A percentile compares a stretch with the other conserved stretches of the same genome.
These are phyloP conservation scores for Lenwebbia sp. DNA, from an alignment of 345 rosid genomes.

Conservation along the genomic window DNA sequence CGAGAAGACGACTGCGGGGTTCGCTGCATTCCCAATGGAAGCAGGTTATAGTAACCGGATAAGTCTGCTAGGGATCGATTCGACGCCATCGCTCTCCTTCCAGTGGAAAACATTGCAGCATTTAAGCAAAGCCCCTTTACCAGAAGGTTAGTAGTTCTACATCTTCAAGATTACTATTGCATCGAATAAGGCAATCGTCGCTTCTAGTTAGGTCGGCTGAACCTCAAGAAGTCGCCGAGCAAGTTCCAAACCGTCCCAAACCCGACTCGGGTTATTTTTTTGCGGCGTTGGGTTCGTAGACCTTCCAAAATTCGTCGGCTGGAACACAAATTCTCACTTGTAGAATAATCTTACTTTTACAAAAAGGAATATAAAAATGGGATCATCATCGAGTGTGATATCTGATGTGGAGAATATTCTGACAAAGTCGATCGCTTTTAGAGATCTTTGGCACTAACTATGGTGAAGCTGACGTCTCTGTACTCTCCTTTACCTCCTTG, in stretches of 20 bases:
- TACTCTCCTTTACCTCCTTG: not conserved
- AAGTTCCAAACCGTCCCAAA: not conserved
- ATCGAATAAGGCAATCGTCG: not conserved
- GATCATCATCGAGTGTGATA: not conserved
- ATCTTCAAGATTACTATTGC: not conserved
- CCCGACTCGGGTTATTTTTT: not conserved
- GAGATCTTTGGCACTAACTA: not conserved
- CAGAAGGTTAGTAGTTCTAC: not conserved
- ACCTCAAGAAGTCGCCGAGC: not conserved
- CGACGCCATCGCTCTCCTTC: not conserved
- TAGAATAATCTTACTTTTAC: not conserved
- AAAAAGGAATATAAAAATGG: not conserved
- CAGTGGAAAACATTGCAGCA: not conserved
- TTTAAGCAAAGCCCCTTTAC: not conserved
- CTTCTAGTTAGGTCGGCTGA: not conserved
- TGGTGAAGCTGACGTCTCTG: not conserved
- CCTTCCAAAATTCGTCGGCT: not conserved
- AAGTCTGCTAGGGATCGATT: not conserved
- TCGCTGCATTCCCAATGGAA: not conserved
- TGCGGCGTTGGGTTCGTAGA: too few relatives aligned
- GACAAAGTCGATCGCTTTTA: not conserved
- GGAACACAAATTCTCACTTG: not conserved
- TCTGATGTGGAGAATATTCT: not conserved
- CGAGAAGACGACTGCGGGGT: not conserved
- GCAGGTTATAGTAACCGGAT: not conserved